Base-by-base conservation (phyloP, 2,329 filamentous ascomycete genomes). In the Cladosporium sp. region DNA sequence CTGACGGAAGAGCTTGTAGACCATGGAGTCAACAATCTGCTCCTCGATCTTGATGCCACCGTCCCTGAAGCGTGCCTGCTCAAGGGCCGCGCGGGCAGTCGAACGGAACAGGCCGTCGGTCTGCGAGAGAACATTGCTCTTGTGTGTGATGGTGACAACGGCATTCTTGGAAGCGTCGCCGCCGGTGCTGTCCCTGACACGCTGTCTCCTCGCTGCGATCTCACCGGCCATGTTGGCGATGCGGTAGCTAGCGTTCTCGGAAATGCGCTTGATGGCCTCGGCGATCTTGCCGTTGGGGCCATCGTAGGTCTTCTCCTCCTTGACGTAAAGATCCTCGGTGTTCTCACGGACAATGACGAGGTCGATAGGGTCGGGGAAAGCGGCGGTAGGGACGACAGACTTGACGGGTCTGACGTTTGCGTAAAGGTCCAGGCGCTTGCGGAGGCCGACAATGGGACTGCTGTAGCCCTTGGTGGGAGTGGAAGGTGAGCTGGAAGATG, bases 21-120 rank as follows among this genome's bases (percentile, higher is more conserved):
- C 93, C 95, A 99, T 99, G 68, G 90, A 94, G 82, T 99, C 95
- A 69, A 99, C 94, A 73, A 99, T 99, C 83, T 99, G 95, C 85
- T 98, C 95, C 81, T 98, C 95, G 32, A 77, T 74, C 12, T 67
- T 68, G 64, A 97, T 85, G 51, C 82, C 81, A 64, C 96, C 83
- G 60, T 79, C 80, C 68, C 81, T 80, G 82, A 92, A 97, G 71
- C 83, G 85, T 14, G 85, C 72, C 61, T 85, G 84, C 32, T 88
- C 85, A 10, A 98, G 88, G 4, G 92, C 92, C 34, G 85, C 84
- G 71, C 91, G 89, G 18, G 92, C 88, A 4, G 91, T 91, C 72
- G 90, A 84, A 72, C 95, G 90, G 88, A 99, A 99, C 58, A 99
- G 87, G 36, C 95, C 95, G 80, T 99, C 95, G 18, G 95, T 98